Base-by-base conservation (phyloP, 1,139 yeast genomes). In the Meyerozyma athensensis region DNA sequence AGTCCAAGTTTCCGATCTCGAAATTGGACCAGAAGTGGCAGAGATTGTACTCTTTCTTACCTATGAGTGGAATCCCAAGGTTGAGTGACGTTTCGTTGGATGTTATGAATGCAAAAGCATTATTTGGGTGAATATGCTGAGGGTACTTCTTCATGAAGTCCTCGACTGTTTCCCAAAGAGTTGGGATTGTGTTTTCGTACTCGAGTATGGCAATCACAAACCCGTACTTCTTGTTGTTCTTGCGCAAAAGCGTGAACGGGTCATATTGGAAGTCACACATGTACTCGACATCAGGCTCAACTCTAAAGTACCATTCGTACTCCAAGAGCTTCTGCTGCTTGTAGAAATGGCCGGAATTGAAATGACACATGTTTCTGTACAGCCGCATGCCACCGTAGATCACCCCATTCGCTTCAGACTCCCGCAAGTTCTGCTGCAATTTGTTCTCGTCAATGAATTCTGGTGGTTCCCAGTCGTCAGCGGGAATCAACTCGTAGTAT, bases 11-110 rank as follows among this genome's bases (percentile, higher is more conserved):
- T 0, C 81, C 97, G 44, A 89, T 82, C 58, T 90, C 97, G 56
- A 90, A 89, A 58, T 90, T 90, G 19, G 95, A 82, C 97, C 97
- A 90, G 56, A 89, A 90, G 59, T 90, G 97, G 54, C 97, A 92
- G 43, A 86, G 56, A 54, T 92, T 92, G 61, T 87, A 90, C n/a
- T 72, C 68, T 2, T 73, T 60, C n/a, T 68, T 58, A 2, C 77
- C 58, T 5, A 42, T 39, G 8, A 39, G 26, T 4, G 48, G 43
- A 6, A 35, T 39, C 39, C 54, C 50, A 35, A 49, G 52, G 36
- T 63, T 64, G 2, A 68, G 51, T 8, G 74, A 63, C 1, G 68
- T 48, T 21, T 70, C 75, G 36, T 72, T 68, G 43, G 87, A 82
- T 1, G 89, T 83, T 36, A 89, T 57, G 54, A 87, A 92, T 4